Evolutionary conservation across 1,139 yeast species (phyloP).

Genomic region (Suhomyces yuchorum): DNA sequence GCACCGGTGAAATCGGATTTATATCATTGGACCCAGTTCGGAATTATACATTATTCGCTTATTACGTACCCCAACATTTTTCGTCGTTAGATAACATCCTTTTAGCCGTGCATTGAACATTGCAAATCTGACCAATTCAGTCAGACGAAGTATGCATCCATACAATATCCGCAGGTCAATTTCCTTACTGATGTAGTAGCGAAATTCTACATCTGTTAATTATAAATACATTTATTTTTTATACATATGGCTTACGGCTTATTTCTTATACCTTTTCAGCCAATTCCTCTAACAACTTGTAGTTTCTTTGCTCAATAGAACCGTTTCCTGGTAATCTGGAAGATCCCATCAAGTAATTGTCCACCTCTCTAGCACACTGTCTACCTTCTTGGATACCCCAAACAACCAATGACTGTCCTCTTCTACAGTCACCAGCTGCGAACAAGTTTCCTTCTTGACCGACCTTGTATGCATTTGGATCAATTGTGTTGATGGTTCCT

Average conservation of each 20-base stretch:
- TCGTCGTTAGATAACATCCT: not conserved
- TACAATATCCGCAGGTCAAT: no score
- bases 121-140: no score
- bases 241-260: constrained; percentile 12
- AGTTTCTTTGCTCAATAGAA: constrained; percentile 82
- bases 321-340: constrained; percentile 93
- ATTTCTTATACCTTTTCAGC: constrained; percentile 67
- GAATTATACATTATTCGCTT: not conserved
- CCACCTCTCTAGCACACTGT: constrained; percentile 96
- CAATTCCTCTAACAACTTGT: constrained; percentile 69
- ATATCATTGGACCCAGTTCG: not conserved
- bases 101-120: not conserved
- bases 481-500: constrained; percentile 78
- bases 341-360: constrained; percentile 71
- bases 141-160: no score
- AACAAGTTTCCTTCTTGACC: constrained; percentile 65
- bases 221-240: constrained; percentile 1
- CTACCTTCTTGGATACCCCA: constrained; percentile 99
- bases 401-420: constrained; percentile 97
- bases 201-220: not conserved
- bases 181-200: no score
- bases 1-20: no score
- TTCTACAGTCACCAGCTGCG: constrained; percentile 98
- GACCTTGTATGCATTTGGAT: constrained; percentile 72
- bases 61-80: not conserved